These are phyloP conservation scores for Pythium sukuiense DNA, from an alignment of 352 stramenopile species.

Conservation along the genomic window DNA sequence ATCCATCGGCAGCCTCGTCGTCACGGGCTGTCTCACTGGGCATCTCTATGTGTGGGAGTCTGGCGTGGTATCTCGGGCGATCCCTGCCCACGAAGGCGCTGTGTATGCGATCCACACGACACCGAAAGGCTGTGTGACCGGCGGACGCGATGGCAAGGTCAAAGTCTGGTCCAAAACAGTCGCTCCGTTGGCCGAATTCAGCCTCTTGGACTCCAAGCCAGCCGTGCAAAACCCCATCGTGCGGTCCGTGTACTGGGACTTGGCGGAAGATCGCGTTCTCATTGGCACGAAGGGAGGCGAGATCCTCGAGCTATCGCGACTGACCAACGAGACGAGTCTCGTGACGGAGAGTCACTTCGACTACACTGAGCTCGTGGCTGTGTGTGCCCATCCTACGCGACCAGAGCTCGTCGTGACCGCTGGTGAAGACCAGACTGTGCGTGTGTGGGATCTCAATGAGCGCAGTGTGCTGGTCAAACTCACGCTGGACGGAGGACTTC, in stretches of 20 bases:
- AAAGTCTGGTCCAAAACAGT: constrained; percentile 65
- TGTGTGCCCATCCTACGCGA: constrained; percentile 46
- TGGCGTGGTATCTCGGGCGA: constrained; percentile 44
- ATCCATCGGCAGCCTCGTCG: constrained; percentile 47
- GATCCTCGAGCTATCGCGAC: constrained; percentile 64
- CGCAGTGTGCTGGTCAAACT: constrained; percentile 58
- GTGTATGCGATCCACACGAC: constrained; percentile 73
- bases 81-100: constrained; percentile 67
- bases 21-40: constrained; percentile 63
- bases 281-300: constrained; percentile 69
- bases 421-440: constrained; percentile 65
- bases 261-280: constrained; percentile 65
- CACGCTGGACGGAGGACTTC: constrained; percentile 55
- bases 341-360: constrained; percentile 71
- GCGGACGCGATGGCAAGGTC: constrained; percentile 63
- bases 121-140: constrained; percentile 50
- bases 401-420: constrained; percentile 65
- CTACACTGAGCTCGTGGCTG: constrained; percentile 45
- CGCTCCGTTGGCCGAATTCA: constrained; percentile 60
- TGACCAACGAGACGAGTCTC: constrained; percentile 56
- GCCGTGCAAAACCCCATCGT: constrained; percentile 46
- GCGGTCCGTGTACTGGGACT: constrained; percentile 67
- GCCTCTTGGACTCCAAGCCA: constrained; percentile 51
- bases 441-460: constrained; percentile 62
- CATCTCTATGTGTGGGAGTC: constrained; percentile 80